Base-by-base conservation (phyloP, 495 filamentous ascomycete species). In the Tirmania nivea region DNA sequence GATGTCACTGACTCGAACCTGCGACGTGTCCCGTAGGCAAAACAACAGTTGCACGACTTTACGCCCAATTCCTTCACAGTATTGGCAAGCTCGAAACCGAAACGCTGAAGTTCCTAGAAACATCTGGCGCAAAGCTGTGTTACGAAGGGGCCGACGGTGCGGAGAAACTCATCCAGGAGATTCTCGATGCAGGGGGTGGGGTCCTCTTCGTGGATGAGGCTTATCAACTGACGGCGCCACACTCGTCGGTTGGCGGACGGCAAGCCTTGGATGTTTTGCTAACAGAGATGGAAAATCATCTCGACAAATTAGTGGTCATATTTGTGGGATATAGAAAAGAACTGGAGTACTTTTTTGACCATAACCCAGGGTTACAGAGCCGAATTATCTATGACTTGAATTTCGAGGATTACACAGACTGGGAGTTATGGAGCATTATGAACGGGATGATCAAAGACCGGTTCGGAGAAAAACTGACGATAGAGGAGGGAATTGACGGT, bases 31-130 rank as follows among this genome's bases (percentile, higher is more conserved):
- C 11, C 21, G 19, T 19, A 81, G 80, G 80, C 1, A 92, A 89
- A 69, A 89, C 84, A 0, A 89, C 84, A 0, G 78, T 88, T 12
- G 83, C 83, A 16, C 72, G 83, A 8, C 64, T 84, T 0, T 92
- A 87, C 55, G 82, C 79, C 7, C 73, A 77, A 47, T 80, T 87
- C 54, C 64, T 89, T 3, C 67, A 74, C 0, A 70, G 78, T 0
- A 66, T 84, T 0, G 77, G 76, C 0, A 73, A 75, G 7, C 67
- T 84, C 19, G 66, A 76, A 0, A n/a, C n/a, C n/a, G 36, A 42
- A 10, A 72, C 70, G 0, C 52, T 58, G n/a, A 60, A 55, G 11
- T 76, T 89, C 48, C 61, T 75, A 1, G 83, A 88, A 56, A 83
- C 76, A 0, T 80, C 83, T 0, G 48, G 48, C 19, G 48, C 11